Evolutionary conservation across 2,329 filamentous ascomycete genomes (phyloP), one percentile per base, ranked within the genome.

Genomic region (Scorias spongiosa): DNA sequence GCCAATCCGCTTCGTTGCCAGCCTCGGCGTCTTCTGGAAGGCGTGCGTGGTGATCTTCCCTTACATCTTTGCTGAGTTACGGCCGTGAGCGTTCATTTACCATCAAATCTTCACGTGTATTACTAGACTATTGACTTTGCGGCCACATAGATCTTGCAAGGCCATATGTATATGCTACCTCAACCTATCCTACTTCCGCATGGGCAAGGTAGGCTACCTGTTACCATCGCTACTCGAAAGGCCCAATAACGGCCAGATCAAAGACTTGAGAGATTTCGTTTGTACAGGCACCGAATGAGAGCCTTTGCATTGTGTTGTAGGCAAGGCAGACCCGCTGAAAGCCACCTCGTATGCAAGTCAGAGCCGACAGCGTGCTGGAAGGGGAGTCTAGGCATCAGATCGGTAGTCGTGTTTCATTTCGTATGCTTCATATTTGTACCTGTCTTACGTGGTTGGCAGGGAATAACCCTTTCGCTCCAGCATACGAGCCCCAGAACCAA

Each of bases 401-500:
- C 7, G 20, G 20, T 26, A 26, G 20, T 26, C 20, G 7, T 26
- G 20, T 26, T 7, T 4, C 3, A 26, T 36, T 12, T 9, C 12
- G 9, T 15, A 12, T 36, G 15, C 12, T 9, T 36, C 32, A 36
- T 36, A 9, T 12, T 12, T 15, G 32, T 36, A 36, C 32, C 15
- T 78, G 56, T 51, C 67, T 67, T 20, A 87, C 83, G 69, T 89
- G 89, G 7, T 76, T 74, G 6, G 80, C 79, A 4, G 88, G 88
- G 57, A 95, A 93, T 50, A 95, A 55, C 0, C 86, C 88, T 53
- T 76, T 79, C 18, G 66, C 67, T 0, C 86, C 87, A 65, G 86
- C 87, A 67, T 93, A 95, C 26, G 78, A 78, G 0, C 89, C 89
- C 65, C 81, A 82, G 56, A 75, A 87, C 88, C 88, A 96, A 60